Conservation (phyloP, 306 rosid species). For the Medicago ruthenica region DNA sequence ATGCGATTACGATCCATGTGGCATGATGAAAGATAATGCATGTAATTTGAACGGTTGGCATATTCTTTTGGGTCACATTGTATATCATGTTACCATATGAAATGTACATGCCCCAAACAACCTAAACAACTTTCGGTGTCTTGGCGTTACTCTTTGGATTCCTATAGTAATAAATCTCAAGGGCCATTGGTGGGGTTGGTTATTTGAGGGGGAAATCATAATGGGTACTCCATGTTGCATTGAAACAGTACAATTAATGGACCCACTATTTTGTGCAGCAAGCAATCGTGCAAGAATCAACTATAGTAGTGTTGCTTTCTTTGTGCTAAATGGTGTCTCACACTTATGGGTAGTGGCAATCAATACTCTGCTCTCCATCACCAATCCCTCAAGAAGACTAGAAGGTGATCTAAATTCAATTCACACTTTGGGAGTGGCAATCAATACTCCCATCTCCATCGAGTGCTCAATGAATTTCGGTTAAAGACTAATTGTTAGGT, state of each 20-base stretch:
- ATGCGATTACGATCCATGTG: not conserved
- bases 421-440: not conserved
- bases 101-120: slow-evolving; percentile 18
- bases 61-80: slow-evolving; percentile 39
- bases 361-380: slow-evolving; percentile 44
- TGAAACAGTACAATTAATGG: slow-evolving; percentile 40
- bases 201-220: slow-evolving; percentile 40
- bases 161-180: slow-evolving; percentile 46
- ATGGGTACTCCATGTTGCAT: slow-evolving; percentile 54
- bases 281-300: slow-evolving; percentile 47
- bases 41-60: slow-evolving; percentile 39
- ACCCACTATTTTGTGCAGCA: slow-evolving; percentile 49
- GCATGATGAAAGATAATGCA: slow-evolving; percentile 22
- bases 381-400: slow-evolving; percentile 6
- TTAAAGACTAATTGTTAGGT: not conserved
- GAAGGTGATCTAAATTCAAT: slow-evolving; percentile 27
- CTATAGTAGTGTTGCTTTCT: slow-evolving; percentile 47
- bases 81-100: slow-evolving; percentile 38
- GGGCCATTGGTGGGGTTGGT: slow-evolving; percentile 52
- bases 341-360: slow-evolving; percentile 40
- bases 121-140: slow-evolving; percentile 43
- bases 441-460: too few species aligned
- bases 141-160: slow-evolving; percentile 54
- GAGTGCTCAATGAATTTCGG: too few species aligned
- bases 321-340: slow-evolving; percentile 44